Evolutionary conservation across 306 rosid genomes (phyloP).

Genomic region (Delonix regia): DNA sequence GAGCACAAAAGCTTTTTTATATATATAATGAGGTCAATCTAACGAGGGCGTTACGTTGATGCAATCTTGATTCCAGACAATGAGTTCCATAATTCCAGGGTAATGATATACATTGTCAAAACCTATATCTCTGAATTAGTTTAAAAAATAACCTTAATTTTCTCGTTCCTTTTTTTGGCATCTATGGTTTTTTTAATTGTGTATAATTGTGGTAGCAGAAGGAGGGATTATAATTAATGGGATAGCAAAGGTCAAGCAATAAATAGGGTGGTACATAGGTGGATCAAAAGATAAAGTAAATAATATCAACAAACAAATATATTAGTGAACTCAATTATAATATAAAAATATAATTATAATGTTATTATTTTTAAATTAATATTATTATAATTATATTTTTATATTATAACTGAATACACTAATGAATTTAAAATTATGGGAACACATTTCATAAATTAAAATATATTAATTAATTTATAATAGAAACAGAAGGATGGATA

Average conservation of each 20-base stretch:
- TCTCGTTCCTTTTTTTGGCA: not conserved
- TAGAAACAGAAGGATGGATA: not conserved
- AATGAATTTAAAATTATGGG: too few species aligned
- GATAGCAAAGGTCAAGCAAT: not conserved
- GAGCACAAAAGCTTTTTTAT: not conserved
- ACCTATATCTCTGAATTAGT: not conserved
- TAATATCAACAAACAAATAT: too few species aligned
- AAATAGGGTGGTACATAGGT: not conserved
- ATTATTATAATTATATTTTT: too few species aligned
- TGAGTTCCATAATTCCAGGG: constrained; percentile 19
- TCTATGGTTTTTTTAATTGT: too few species aligned
- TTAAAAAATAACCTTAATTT: too few species aligned
- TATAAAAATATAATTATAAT: too few species aligned
- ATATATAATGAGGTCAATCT: not conserved
- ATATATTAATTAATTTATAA: too few species aligned
- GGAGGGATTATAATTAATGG: not conserved
- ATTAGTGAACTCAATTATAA: too few species aligned
- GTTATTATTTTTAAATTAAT: too few species aligned
- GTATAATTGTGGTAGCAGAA: not conserved
- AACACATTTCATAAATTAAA: too few species aligned
- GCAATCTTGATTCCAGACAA: constrained; percentile 9
- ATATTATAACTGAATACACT: too few species aligned
- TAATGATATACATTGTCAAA: not conserved
- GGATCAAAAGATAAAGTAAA: not conserved
- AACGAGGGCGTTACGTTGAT: constrained; percentile 5